Percentiles rank a stretch among this genome's conserved stretches.
phyloP scores from a whole-genome alignment of 2,329 filamentous ascomycete species.

The Diaporthe vaccinii region DNA sequence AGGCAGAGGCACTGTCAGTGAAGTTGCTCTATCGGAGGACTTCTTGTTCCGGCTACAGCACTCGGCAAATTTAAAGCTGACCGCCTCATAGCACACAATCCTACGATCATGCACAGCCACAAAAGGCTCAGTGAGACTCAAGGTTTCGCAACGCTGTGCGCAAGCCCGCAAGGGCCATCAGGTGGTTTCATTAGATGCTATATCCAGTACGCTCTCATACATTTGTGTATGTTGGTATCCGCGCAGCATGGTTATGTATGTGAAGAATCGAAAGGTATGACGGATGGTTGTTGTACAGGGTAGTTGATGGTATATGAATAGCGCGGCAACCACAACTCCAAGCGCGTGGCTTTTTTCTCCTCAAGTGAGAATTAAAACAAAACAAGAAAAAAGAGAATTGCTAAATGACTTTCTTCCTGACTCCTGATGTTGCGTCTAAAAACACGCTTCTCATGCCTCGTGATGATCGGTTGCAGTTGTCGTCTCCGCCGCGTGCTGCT shows the following conservation, averaged over 20 bases:
- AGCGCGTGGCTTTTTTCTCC: conserved; percentile 21
- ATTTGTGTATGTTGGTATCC: conserved; percentile 32
- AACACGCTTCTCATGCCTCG: conserved; percentile 23
- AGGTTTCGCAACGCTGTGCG: neutral
- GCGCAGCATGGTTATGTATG: conserved; percentile 30
- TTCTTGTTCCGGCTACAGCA: neutral
- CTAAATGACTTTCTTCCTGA: conserved; percentile 13
- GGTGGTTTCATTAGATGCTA: conserved; percentile 36
- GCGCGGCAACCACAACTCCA: conserved; percentile 14
- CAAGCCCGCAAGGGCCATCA: conserved; percentile 20
- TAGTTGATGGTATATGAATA: conserved; percentile 32
- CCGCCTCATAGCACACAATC: neutral
- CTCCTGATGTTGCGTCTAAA: conserved; percentile 29
- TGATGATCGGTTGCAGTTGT: conserved; percentile 1
- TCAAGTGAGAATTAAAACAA: conserved; percentile 30
- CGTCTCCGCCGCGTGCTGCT: conserved; percentile 4
- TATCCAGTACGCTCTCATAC: conserved; percentile 33
- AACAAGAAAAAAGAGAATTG: conserved; percentile 2
- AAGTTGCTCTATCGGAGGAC: neutral
- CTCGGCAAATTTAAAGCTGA: neutral
- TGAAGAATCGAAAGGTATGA: conserved; percentile 34
- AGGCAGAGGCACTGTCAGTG: neutral
- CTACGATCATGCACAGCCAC: neutral
- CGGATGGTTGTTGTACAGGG: conserved; percentile 24
- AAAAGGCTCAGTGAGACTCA: neutral